phyloP scores from a whole-genome alignment of 1,284 basidiomycete species.

The Porodaedalea pini region DNA sequence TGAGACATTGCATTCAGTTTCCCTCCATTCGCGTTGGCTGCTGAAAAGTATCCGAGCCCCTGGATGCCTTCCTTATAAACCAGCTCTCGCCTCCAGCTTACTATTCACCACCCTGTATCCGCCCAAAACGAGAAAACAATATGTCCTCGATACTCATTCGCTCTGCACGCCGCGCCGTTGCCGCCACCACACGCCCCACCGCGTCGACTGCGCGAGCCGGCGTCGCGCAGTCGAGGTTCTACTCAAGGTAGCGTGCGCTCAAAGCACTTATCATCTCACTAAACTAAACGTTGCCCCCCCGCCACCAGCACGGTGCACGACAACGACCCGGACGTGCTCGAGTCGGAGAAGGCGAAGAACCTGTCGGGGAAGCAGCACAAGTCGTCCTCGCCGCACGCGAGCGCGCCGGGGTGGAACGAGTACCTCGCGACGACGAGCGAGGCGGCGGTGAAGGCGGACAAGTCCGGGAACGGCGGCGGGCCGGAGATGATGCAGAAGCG shows the following conservation, averaged over 20 bases:
- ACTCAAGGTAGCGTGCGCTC: conserved; percentile 19
- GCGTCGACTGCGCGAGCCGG: not conserved
- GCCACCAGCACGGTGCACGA: conserved; percentile 55
- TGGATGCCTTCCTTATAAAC: not conserved
- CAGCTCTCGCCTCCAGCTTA: no score
- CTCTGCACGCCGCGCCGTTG: not conserved
- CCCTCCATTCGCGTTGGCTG: no score
- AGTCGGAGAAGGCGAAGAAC: conserved; percentile 56
- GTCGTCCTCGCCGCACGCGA: conserved; percentile 47
- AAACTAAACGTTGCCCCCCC: conserved; percentile 17
- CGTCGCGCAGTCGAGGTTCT: conserved; percentile 12
- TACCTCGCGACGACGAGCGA: conserved; percentile 63
- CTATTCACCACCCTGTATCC: not conserved
- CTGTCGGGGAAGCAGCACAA: conserved; percentile 46
- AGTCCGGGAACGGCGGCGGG: conserved; percentile 20
- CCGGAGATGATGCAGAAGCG: conserved; percentile 34
- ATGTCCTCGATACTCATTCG: not conserved
- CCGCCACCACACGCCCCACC: not conserved
- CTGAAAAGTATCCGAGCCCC: no score
- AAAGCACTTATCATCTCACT: not conserved
- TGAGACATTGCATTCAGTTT: not conserved
- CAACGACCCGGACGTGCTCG: conserved; percentile 58
- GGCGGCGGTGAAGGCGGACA: conserved; percentile 63
- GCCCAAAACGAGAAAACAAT: not conserved
- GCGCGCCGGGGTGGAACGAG: conserved; percentile 77